Evolutionary conservation across 2,329 filamentous ascomycete species (phyloP).

Genomic region (Xylaria sp.): DNA sequence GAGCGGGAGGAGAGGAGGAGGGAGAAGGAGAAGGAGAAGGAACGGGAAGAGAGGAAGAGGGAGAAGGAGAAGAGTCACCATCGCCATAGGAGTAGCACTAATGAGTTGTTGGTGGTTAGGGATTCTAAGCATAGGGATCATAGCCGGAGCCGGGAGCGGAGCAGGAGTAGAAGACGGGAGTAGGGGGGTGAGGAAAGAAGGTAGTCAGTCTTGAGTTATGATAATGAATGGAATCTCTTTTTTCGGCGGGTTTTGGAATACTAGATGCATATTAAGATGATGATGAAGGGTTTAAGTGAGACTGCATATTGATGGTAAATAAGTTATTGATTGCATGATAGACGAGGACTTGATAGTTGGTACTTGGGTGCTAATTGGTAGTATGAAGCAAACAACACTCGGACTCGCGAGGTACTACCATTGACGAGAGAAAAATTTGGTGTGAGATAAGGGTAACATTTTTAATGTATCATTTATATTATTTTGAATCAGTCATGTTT

Average conservation of each 20-base stretch:
- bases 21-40: constrained; percentile 28
- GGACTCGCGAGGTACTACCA: neutral
- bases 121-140: constrained; percentile 44
- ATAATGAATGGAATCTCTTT: neutral
- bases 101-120: constrained; percentile 42
- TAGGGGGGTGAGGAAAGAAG: constrained; percentile 8
- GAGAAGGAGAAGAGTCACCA: constrained; percentile 35
- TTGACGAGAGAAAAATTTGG: neutral
- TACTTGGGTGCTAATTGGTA: neutral
- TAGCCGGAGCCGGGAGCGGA: constrained; percentile 41
- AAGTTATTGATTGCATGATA: neutral
- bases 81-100: constrained; percentile 29
- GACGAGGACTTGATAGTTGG: neutral
- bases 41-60: constrained; percentile 29
- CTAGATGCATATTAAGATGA: neutral
- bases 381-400: neutral
- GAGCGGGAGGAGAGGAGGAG: constrained; percentile 33
- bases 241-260: neutral
- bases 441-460: neutral
- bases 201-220: neutral
- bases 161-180: constrained; percentile 40
- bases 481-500: neutral
- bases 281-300: neutral
- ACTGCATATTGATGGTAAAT: neutral
- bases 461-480: neutral